Conservation (phyloP, 108 stramenopile genomes). For the Cyclotella baltica region DNA sequence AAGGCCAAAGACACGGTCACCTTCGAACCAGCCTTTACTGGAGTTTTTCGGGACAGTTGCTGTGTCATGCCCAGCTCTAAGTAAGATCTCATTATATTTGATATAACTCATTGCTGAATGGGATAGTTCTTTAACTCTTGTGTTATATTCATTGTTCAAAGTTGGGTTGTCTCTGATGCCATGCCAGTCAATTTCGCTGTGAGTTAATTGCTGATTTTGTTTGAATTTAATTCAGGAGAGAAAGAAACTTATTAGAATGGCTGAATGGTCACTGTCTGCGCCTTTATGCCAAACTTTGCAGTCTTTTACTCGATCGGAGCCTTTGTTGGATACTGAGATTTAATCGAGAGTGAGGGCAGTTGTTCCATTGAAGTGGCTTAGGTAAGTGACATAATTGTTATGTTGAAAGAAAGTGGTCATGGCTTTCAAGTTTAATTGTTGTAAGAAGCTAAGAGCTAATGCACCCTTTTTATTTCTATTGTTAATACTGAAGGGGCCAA, state of each 20-base stretch:
- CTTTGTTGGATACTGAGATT: background rate
- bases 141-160: background rate
- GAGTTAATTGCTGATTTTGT: background rate
- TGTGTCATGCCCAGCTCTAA: no score
- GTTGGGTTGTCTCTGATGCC: background rate
- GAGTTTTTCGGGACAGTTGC: no score
- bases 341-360: background rate
- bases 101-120: no score
- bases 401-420: background rate
- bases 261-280: background rate
- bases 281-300: background rate
- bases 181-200: background rate
- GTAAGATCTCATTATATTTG: no score
- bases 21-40: no score
- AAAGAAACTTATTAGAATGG: background rate
- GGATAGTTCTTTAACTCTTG: background rate
- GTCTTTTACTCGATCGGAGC: background rate
- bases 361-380: background rate
- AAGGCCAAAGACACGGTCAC: background rate
- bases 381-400: background rate
- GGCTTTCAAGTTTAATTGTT: background rate
- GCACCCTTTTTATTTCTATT: background rate
- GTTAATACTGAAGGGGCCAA: slow-evolving; percentile 3
- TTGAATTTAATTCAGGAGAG: background rate
- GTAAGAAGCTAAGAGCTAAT: background rate